Percentiles rank a stretch among this genome's conserved stretches.
These are phyloP conservation scores for Gossypium trilobum DNA, from an alignment of 441 rosid species.

Conservation along the genomic window DNA sequence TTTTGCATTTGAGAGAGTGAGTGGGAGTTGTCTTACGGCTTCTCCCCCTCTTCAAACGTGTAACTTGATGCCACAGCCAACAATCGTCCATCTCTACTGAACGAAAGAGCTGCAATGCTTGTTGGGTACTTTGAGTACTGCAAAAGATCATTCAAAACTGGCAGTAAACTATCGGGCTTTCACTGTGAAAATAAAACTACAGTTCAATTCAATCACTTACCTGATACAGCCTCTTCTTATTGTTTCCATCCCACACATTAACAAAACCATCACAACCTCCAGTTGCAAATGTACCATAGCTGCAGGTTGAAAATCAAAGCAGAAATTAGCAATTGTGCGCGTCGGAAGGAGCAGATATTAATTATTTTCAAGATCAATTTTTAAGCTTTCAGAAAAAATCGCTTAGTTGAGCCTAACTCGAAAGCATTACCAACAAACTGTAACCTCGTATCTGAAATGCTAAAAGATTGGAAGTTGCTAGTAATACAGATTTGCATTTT, in stretches of 20 bases:
- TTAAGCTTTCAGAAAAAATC: background rate
- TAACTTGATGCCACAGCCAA: slow-evolving; percentile 98
- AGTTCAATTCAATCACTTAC: slow-evolving; percentile 24
- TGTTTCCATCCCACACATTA: slow-evolving; percentile 94
- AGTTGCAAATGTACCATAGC: slow-evolving; percentile 95
- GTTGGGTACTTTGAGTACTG: slow-evolving; percentile 90
- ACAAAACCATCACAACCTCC: slow-evolving; percentile 97
- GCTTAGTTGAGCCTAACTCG: background rate
- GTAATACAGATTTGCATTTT: background rate
- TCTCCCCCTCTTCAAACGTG: slow-evolving; percentile 90
- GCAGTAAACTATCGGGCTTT: background rate
- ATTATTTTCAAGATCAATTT: background rate
- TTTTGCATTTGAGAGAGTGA: background rate
- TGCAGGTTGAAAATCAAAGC: slow-evolving; percentile 25
- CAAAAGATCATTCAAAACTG: slow-evolving; percentile 12
- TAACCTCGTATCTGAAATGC: background rate
- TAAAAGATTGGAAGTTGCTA: background rate
- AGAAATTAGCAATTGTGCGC: slow-evolving; percentile 6
- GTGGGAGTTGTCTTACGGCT: slow-evolving; percentile 43
- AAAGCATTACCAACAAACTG: background rate
- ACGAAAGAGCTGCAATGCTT: slow-evolving; percentile 80
- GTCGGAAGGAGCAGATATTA: background rate
- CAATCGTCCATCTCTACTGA: slow-evolving; percentile 85
- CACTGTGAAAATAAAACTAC: background rate
- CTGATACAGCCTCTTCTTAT: slow-evolving; percentile 94